A percentile compares a stretch with the other conserved stretches of the same genome.
Evolutionary conservation across 2,329 filamentous ascomycete genomes (phyloP).

Genomic region (Exophiala oligosperma): DNA sequence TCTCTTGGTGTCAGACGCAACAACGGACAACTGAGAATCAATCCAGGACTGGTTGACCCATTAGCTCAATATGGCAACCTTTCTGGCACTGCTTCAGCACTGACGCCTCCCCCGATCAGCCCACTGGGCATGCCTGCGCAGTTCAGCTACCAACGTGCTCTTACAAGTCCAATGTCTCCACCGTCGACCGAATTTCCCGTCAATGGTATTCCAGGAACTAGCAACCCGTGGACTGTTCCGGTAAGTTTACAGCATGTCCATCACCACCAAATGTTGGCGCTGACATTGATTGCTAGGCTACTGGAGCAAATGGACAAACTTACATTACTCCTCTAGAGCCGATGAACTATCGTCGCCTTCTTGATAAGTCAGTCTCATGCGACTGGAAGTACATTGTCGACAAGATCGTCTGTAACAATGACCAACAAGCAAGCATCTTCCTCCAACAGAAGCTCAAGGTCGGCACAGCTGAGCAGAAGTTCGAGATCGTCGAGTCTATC

Average conservation of each 20-base stretch:
- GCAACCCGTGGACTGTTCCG: slow-evolving; percentile 31
- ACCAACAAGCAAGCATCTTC: slow-evolving; percentile 98
- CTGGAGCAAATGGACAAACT: slow-evolving; percentile 63
- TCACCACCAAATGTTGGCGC: not conserved
- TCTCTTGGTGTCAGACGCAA: slow-evolving; percentile 23
- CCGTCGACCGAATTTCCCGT: slow-evolving; percentile 18
- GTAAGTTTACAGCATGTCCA: slow-evolving; percentile 6
- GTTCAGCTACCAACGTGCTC: slow-evolving; percentile 28
- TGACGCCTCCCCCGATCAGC: slow-evolving; percentile 26
- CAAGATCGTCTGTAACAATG: slow-evolving; percentile 99
- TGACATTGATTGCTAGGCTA: slow-evolving; percentile 40
- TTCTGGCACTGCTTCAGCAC: slow-evolving; percentile 12
- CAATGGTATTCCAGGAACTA: slow-evolving; percentile 15
- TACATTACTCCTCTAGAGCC: slow-evolving; percentile 87
- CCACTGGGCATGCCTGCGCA: slow-evolving; percentile 18
- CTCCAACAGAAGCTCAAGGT: slow-evolving; percentile 98
- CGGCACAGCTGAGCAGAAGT: slow-evolving; percentile 91
- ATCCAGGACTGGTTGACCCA: slow-evolving; percentile 18
- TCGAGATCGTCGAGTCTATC: slow-evolving; percentile 94
- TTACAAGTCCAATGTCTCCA: slow-evolving; percentile 20
- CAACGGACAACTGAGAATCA: slow-evolving; percentile 20
- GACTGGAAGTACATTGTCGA: slow-evolving; percentile 99
- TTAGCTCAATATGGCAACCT: slow-evolving; percentile 18
- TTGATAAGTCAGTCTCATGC: slow-evolving; percentile 94
- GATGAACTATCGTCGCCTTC: slow-evolving; percentile 89